Conservation (phyloP, 345 rosid genomes). For the Pelargonium nanum region DNA sequence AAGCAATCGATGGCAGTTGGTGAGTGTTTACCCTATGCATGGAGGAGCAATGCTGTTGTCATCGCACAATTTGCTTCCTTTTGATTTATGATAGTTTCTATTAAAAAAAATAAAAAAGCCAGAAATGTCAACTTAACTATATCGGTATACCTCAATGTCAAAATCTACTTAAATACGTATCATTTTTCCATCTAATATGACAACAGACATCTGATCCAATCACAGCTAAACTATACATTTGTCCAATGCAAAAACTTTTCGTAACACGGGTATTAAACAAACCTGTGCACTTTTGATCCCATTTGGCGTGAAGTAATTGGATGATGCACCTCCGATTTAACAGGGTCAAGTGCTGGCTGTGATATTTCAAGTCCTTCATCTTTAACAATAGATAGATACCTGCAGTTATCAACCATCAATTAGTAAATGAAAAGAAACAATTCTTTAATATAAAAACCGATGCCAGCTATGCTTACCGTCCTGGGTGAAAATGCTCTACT, state of each 20-base stretch:
- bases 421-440: no score
- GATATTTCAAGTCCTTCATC: constrained; percentile 84
- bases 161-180: no score
- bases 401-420: constrained; percentile 6
- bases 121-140: neutral
- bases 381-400: constrained; percentile 57
- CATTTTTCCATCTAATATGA: no score
- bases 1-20: neutral
- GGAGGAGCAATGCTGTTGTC: constrained; percentile 69
- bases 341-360: constrained; percentile 86
- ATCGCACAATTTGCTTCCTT: constrained; percentile 66
- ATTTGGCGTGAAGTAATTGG: constrained; percentile 55
- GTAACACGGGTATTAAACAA: constrained; percentile 7
- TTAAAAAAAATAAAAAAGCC: constrained; percentile 3
- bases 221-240: no score
- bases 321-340: constrained; percentile 66
- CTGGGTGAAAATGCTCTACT: constrained; percentile 64
- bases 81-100: constrained; percentile 68
- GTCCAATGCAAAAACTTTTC: neutral
- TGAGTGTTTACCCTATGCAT: constrained; percentile 58
- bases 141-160: neutral
- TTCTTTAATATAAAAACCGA: no score
- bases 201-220: no score
- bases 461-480: constrained; percentile 27
- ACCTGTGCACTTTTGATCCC: constrained; percentile 58